phyloP scores from a whole-genome alignment of 192 early-diverging fungal genomes.

The Spinellus fusiger region DNA sequence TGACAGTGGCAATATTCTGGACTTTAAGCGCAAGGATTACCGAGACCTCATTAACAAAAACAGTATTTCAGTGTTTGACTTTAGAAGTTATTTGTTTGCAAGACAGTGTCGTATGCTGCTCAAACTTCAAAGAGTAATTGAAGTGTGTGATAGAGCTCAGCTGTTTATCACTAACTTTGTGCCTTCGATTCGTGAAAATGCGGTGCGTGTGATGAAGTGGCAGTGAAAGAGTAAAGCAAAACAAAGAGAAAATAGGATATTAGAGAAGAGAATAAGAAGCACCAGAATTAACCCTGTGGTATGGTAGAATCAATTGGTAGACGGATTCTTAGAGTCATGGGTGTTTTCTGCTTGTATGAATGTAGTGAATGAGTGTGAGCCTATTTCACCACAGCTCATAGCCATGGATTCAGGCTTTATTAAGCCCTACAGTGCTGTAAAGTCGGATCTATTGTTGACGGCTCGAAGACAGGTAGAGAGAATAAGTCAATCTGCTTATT shows the following conservation, averaged over 20 bases:
- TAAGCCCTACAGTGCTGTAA: conserved; percentile 61
- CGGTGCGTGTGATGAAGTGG: conserved; percentile 32
- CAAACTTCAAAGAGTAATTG: conserved; percentile 54
- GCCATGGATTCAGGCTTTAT: conserved; percentile 36
- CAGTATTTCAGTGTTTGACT: conserved; percentile 91
- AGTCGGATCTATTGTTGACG: conserved; percentile 66
- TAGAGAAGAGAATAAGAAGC: not conserved
- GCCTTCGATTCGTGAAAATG: conserved; percentile 63
- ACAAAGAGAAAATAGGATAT: not conserved
- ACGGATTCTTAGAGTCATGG: conserved; percentile 73
- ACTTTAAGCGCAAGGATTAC: conserved; percentile 75
- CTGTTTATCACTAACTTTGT: conserved; percentile 71
- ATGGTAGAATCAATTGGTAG: conserved; percentile 38
- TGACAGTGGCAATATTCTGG: conserved; percentile 78
- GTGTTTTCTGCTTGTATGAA: conserved; percentile 73
- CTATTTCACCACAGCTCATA: conserved; percentile 46
- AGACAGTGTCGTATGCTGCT: conserved; percentile 81
- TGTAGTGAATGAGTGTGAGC: conserved; percentile 75
- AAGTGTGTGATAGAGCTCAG: conserved; percentile 65
- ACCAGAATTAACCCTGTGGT: not conserved
- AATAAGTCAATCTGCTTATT: not conserved
- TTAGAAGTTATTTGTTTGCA: conserved; percentile 92
- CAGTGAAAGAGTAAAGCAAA: not conserved
- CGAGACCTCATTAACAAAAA: conserved; percentile 86
- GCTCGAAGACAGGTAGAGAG: conserved; percentile 68